Conservation (phyloP, 805 yeast species). For the Wickerhamomyces ciferrii region DNA sequence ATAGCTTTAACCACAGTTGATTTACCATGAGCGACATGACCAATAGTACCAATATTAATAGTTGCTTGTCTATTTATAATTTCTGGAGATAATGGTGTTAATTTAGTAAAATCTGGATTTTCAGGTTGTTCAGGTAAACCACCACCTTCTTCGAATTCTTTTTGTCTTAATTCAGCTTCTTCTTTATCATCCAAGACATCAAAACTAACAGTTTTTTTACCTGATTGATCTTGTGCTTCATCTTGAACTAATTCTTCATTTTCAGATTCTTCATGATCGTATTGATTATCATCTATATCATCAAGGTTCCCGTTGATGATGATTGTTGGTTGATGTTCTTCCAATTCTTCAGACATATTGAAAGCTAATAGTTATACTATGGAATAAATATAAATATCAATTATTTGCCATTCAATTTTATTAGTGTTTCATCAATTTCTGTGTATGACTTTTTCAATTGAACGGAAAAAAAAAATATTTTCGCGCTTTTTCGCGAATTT, state of each 20-base stretch:
- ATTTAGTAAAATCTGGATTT: constrained; percentile 71
- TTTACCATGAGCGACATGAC: constrained; percentile 95
- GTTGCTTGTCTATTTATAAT: constrained; percentile 99
- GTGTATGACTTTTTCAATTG: too few species aligned
- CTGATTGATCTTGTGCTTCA: constrained; percentile 28
- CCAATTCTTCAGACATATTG: constrained; percentile 71
- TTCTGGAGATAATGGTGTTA: constrained; percentile 90
- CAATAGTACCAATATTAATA: constrained; percentile 95
- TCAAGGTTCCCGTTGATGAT: constrained; percentile 63
- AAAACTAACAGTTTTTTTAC: constrained; percentile 77
- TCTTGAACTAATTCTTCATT: constrained; percentile 33
- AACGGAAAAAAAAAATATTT: too few species aligned
- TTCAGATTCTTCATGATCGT: constrained; percentile 33
- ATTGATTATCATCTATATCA: constrained; percentile 23
- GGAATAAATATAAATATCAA: too few species aligned
- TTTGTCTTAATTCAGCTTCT: constrained; percentile 71
- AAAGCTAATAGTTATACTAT: too few species aligned
- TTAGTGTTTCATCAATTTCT: too few species aligned
- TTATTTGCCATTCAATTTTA: too few species aligned
- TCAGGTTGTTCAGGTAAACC: constrained; percentile 97
- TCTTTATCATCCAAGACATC: constrained; percentile 65
- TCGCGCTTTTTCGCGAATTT: too few species aligned
- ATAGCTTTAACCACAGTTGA: constrained; percentile 92
- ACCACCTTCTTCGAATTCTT: constrained; percentile 96
- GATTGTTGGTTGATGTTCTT: constrained; percentile 81